phyloP scores from a whole-genome alignment of 768 basidiomycete genomes.

The Suillus tomentosus region DNA sequence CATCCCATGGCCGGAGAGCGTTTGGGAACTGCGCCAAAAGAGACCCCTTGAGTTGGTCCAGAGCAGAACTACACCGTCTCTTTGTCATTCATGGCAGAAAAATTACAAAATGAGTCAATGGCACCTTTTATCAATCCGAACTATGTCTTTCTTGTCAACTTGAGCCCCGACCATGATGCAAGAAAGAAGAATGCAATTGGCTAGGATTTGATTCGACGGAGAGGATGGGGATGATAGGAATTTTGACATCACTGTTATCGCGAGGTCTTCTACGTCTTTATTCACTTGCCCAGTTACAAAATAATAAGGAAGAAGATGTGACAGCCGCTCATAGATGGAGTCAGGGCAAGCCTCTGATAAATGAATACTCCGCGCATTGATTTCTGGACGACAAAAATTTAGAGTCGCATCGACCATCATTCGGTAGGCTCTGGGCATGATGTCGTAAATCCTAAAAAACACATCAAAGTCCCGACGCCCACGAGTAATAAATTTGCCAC shows the following conservation, averaged over 20 bases:
- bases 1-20: no score
- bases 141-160: not conserved
- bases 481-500: not conserved
- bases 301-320: not conserved
- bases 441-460: no score
- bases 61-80: not conserved
- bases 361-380: no score
- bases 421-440: not conserved
- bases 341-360: not conserved
- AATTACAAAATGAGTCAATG: not conserved
- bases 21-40: no score
- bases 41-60: not conserved
- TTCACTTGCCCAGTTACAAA: not conserved
- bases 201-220: not conserved
- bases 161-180: not conserved
- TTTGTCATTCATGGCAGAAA: not conserved
- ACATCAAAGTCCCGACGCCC: no score
- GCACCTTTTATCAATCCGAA: not conserved
- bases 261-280: rapidly evolving
- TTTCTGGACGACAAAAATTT: no score
- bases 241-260: not conserved
- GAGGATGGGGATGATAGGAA: not conserved
- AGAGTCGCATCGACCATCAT: not conserved
- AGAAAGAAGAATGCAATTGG: not conserved
- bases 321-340: not conserved